A percentile compares a stretch with the other conserved stretches of the same genome.
Evolutionary conservation across 495 filamentous ascomycete genomes (phyloP).

Genomic region (Cairneyella variabilis): DNA sequence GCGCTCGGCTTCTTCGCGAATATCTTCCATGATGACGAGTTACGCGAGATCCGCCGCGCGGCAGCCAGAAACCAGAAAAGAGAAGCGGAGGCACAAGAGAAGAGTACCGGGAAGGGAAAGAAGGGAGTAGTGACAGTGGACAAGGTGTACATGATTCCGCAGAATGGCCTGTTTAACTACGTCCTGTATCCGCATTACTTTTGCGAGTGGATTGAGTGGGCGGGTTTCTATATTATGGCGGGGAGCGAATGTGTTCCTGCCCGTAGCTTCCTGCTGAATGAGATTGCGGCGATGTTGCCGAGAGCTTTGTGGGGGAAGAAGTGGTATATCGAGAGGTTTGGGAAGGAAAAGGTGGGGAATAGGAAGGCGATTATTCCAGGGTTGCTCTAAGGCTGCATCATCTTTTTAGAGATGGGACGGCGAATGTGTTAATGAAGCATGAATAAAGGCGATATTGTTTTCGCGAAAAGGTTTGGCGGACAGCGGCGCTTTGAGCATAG

Average conservation of each 20-base stretch:
- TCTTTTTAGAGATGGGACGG: no score
- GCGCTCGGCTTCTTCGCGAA: constrained; percentile 71
- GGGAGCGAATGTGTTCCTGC: constrained; percentile 63
- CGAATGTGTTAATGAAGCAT: no score
- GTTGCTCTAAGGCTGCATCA: constrained; percentile 50
- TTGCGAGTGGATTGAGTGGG: constrained; percentile 95
- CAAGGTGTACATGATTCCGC: constrained; percentile 89
- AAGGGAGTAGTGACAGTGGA: constrained; percentile 44
- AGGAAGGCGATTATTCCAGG: constrained; percentile 84
- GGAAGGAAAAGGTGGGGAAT: constrained; percentile 66
- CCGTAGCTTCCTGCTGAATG: constrained; percentile 77
- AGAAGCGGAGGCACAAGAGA: constrained; percentile 29
- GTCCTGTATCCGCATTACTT: constrained; percentile 92
- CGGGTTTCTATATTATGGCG: constrained; percentile 74
- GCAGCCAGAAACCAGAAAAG: constrained; percentile 45
- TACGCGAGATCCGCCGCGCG: constrained; percentile 69
- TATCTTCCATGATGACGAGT: constrained; percentile 75
- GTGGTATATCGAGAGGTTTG: constrained; percentile 91
- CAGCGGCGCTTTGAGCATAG: neutral
- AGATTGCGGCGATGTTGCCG: constrained; percentile 85
- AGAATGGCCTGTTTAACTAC: constrained; percentile 73
- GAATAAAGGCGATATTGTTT: no score
- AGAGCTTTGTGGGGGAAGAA: constrained; percentile 74
- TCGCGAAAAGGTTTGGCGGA: no score
- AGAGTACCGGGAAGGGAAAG: constrained; percentile 29